A percentile compares a stretch with the other conserved stretches of the same genome.
These are phyloP conservation scores for Cryphonectria nitschkei DNA, from an alignment of 2,329 filamentous ascomycete species.

Conservation along the genomic window DNA sequence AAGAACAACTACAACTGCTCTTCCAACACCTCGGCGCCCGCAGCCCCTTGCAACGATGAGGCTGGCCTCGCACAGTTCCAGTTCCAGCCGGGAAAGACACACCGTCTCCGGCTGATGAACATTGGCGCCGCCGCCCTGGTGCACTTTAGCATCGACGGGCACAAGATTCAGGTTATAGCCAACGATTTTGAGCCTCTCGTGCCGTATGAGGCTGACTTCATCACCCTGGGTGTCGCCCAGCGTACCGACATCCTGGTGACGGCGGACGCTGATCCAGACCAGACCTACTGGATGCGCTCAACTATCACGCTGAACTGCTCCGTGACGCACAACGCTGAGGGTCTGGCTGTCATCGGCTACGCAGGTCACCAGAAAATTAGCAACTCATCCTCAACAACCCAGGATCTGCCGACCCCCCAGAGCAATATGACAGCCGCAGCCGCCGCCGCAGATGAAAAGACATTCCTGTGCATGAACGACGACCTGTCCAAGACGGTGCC, in stretches of 20 bases:
- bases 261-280: neutral
- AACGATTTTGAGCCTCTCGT: slow-evolving; percentile 10
- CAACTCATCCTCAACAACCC: neutral
- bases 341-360: neutral
- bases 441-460: neutral
- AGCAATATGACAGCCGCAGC: neutral
- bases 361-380: neutral
- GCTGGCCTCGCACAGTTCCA: neutral
- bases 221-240: slow-evolving; percentile 14
- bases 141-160: slow-evolving; percentile 8
- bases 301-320: slow-evolving; percentile 6
- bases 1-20: slow-evolving; percentile 12
- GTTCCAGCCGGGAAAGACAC: slow-evolving; percentile 9
- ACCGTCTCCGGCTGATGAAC: slow-evolving; percentile 14
- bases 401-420: neutral
- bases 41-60: neutral
- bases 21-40: neutral
- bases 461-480: slow-evolving; percentile 5
- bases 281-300: slow-evolving; percentile 16
- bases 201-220: slow-evolving; percentile 6
- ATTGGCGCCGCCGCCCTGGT: slow-evolving; percentile 1
- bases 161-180: slow-evolving; percentile 11
- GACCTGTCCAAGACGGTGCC: neutral
- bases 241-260: slow-evolving; percentile 10
- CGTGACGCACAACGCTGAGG: neutral